A percentile compares a stretch with the other conserved stretches of the same genome.
Evolutionary conservation across 441 rosid genomes (phyloP).

Genomic region (Iberis amara): DNA sequence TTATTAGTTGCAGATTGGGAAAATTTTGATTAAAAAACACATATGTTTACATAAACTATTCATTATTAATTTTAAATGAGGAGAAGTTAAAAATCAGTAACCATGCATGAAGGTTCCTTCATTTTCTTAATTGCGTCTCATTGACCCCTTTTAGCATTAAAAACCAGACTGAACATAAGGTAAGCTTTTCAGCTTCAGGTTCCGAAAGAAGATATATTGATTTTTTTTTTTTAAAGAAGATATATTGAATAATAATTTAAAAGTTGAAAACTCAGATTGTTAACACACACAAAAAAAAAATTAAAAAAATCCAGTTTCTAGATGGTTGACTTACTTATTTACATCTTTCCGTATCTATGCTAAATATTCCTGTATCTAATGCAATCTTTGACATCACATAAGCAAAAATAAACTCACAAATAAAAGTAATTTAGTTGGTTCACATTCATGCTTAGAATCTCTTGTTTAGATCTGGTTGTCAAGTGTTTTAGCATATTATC

Average conservation of each 20-base stretch:
- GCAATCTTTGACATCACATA: constrained; percentile 27
- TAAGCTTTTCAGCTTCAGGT: constrained; percentile 45
- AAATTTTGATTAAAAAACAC: neutral
- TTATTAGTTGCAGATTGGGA: too few relatives aligned
- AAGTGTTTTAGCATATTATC: constrained; percentile 29
- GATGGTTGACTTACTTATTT: constrained; percentile 23
- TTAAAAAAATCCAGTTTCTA: constrained; percentile 27
- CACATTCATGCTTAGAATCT: constrained; percentile 37
- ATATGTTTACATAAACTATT: neutral
- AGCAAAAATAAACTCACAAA: constrained; percentile 30
- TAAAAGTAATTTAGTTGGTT: constrained; percentile 23
- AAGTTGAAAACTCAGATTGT: constrained; percentile 23
- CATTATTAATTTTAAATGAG: constrained; percentile 6
- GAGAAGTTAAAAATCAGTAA: neutral
- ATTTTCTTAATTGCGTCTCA: constrained; percentile 20
- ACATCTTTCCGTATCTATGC: constrained; percentile 38
- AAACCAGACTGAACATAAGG: constrained; percentile 38
- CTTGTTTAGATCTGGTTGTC: constrained; percentile 43
- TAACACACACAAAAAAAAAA: neutral
- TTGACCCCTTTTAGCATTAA: constrained; percentile 24
- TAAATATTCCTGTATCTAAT: constrained; percentile 36
- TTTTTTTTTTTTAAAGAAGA: too few relatives aligned
- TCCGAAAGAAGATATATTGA: constrained; percentile 36
- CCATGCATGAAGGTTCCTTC: constrained; percentile 25
- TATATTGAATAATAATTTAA: constrained; percentile 35